Base-by-base conservation (phyloP, 768 basidiomycete genomes). In the Lactarius vividus region DNA sequence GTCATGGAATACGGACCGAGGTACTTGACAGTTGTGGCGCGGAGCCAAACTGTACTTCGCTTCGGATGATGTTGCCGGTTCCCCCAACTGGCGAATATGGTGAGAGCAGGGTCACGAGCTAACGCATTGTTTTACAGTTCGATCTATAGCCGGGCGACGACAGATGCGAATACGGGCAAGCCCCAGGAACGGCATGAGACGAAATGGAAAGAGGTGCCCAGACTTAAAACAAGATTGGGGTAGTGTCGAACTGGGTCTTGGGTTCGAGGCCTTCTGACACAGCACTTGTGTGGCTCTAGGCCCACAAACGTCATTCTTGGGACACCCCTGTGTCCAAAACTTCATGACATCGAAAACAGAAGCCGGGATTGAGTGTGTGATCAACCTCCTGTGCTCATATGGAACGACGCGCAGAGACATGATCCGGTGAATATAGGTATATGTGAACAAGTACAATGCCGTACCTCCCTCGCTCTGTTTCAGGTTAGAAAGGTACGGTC, bases 21-120 rank as follows among this genome's bases (percentile, higher is more conserved):
- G 11, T 10, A 49, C 11, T 49, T 49, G 49, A 52, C 49, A 52
- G 23, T 64, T 60, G 58, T 64, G 64, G 64, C 64, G 52, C 64
- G 64, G 64, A 64, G 16, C 64, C 58, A 52, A 52, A 52, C 23
- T 52, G 49, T 26, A 2, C 11, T 5, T 26, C n/a, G 13, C 49
- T 16, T 52, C 49, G 49, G 49, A 15, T 23, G 13, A 23, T 23
- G 23, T 49, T 11, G 49, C 39, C 23, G 49, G 46, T n/a, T 11
- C 46, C n/a, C 46, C 23, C n/a, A n/a, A 23, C 44, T 46, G n/a
- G 44, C 49, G 23, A 26, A 52, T 52, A 52, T 13, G 13, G 26
- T 52, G 49, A 52, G 26, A 23, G 11, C 11, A 52, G 23, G 49
- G 49, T 52, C 49, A 52, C 49, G 49, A 26, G 23, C 49, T 15